Conservation (phyloP, 2,329 filamentous ascomycete species). For the Aspergillus latus region DNA sequence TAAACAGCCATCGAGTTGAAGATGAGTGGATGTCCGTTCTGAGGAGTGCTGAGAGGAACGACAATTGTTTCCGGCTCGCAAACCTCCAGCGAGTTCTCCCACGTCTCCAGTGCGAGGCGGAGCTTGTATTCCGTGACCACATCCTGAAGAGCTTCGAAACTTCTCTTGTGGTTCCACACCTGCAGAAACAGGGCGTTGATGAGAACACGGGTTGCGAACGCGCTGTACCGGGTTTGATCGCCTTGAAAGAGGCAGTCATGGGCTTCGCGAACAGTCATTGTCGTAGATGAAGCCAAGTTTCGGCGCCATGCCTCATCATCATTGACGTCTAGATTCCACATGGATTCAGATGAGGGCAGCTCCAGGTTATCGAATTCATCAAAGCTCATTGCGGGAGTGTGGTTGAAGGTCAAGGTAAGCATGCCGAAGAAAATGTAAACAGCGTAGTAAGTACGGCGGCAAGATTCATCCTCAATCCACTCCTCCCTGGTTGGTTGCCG, state of each 20-base stretch:
- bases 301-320: constrained; percentile 86
- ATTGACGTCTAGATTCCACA: constrained; percentile 82
- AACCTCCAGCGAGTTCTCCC: constrained; percentile 92
- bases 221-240: constrained; percentile 85
- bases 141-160: constrained; percentile 93
- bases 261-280: constrained; percentile 86
- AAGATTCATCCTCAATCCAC: constrained; percentile 97
- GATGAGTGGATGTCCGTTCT: constrained; percentile 92
- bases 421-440: constrained; percentile 99
- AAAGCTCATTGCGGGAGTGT: constrained; percentile 96
- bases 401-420: constrained; percentile 92
- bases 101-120: constrained; percentile 91
- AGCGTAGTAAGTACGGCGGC: constrained; percentile 93
- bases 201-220: constrained; percentile 95
- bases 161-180: constrained; percentile 98
- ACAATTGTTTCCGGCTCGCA: constrained; percentile 89
- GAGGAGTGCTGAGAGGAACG: constrained; percentile 86
- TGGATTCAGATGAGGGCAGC: constrained; percentile 85
- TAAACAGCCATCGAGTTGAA: constrained; percentile 99
- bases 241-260: constrained; percentile 96
- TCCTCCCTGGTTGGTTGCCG: constrained; percentile 75
- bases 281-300: constrained; percentile 66
- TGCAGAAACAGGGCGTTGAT: constrained; percentile 98
- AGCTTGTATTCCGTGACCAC: constrained; percentile 99
- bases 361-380: constrained; percentile 95